phyloP scores from a whole-genome alignment of 2,329 filamentous ascomycete genomes.

The Acrocalymma vagum region DNA sequence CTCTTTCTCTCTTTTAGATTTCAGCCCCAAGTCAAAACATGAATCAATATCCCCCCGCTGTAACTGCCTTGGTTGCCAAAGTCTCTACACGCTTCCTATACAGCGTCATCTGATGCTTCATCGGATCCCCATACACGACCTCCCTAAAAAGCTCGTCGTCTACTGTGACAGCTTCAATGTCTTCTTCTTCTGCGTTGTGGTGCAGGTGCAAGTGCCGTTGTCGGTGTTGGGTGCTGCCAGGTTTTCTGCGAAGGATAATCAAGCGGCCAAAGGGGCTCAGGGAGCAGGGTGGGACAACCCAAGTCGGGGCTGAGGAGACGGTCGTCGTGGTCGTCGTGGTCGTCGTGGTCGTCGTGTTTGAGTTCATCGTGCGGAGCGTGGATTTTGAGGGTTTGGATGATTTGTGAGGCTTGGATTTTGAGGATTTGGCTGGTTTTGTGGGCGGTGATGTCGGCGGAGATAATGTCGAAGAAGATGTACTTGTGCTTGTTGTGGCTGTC shows the following conservation, averaged over 20 bases:
- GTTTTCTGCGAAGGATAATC: slow-evolving; percentile 65
- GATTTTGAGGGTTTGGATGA: slow-evolving; percentile 30
- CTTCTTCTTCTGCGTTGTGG: no score
- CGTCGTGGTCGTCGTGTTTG: slow-evolving; percentile 22
- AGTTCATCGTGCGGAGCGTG: slow-evolving; percentile 26
- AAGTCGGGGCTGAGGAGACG: slow-evolving; percentile 52
- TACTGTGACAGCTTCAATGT: slow-evolving; percentile 73
- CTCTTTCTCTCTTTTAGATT: no score
- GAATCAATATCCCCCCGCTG: slow-evolving; percentile 49
- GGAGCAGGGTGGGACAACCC: slow-evolving; percentile 72
- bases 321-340: slow-evolving; percentile 38
- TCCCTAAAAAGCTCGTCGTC: slow-evolving; percentile 73
- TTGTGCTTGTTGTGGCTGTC: no score
- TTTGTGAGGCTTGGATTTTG: slow-evolving; percentile 17
- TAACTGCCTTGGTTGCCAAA: slow-evolving; percentile 74
- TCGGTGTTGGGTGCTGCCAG: slow-evolving; percentile 48
- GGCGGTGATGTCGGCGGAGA: slow-evolving; percentile 14
- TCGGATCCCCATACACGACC: slow-evolving; percentile 82
- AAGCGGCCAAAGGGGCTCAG: slow-evolving; percentile 76
- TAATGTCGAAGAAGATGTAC: no score
- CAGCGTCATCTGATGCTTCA: slow-evolving; percentile 81
- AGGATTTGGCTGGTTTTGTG: slow-evolving; percentile 2
- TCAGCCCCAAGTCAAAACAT: no score
- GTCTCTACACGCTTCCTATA: slow-evolving; percentile 77
- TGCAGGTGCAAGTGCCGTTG: no score